Percentiles rank a stretch among this genome's conserved stretches.
Conservation (phyloP, 1,139 yeast genomes). For the Debaryomyces singareniensis region DNA sequence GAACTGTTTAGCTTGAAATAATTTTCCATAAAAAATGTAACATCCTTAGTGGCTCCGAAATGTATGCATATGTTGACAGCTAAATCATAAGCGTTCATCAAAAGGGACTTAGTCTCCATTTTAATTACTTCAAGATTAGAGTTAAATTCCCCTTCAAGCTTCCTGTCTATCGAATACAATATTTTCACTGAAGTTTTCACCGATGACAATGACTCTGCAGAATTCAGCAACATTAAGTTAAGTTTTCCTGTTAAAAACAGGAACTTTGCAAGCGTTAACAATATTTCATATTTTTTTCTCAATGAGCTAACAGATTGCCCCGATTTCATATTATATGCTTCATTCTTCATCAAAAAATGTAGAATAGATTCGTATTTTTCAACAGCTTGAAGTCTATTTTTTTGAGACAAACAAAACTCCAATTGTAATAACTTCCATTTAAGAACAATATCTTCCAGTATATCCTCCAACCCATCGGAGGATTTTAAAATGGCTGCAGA, state of each 20-base stretch:
- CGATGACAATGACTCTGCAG: slow-evolving; percentile 20
- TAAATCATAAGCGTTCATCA: slow-evolving; percentile 27
- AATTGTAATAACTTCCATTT: slow-evolving; percentile 29
- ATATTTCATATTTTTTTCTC: slow-evolving; percentile 21
- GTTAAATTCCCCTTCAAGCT: slow-evolving; percentile 19
- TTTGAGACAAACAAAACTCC: slow-evolving; percentile 13
- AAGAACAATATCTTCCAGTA: too few species aligned
- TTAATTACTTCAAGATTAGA: slow-evolving; percentile 18
- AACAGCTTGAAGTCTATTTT: slow-evolving; percentile 12
- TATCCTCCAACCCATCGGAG: too few species aligned
- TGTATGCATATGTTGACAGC: slow-evolving; percentile 31
- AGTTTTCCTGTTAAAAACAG: slow-evolving; percentile 23
- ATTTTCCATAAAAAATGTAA: slow-evolving; percentile 45
- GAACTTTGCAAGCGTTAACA: slow-evolving; percentile 30
- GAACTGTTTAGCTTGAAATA: slow-evolving; percentile 27
- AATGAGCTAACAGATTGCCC: slow-evolving; percentile 10
- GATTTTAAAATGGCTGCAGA: too few species aligned
- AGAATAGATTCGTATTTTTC: slow-evolving; percentile 18
- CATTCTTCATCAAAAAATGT: slow-evolving; percentile 19
- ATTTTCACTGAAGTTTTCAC: slow-evolving; percentile 35
- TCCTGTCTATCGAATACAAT: slow-evolving; percentile 34
- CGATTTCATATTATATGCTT: slow-evolving; percentile 22
- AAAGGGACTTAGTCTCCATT: slow-evolving; percentile 26
- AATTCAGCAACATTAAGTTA: slow-evolving; percentile 10
- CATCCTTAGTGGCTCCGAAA: slow-evolving; percentile 51